These are phyloP conservation scores for Cymbidium sinense DNA, from an alignment of 106 monocot species.

Conservation along the genomic window DNA sequence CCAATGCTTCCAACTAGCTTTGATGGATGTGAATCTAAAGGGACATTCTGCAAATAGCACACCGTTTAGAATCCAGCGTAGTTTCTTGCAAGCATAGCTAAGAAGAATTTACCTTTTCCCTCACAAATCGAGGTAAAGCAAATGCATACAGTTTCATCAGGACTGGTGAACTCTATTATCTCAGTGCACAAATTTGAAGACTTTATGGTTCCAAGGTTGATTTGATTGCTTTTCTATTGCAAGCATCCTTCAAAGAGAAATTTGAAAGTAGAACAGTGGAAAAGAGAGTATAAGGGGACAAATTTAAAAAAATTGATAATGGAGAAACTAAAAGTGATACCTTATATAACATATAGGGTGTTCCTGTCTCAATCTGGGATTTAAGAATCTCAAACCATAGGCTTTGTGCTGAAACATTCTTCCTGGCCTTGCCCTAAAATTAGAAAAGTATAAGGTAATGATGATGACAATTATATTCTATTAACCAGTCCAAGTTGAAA, in stretches of 20 bases:
- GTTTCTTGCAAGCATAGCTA: background rate
- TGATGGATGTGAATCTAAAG: slow-evolving; percentile 72
- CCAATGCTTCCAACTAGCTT: slow-evolving; percentile 77
- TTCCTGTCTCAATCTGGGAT: slow-evolving; percentile 83
- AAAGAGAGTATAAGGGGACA: background rate
- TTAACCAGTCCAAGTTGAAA: background rate
- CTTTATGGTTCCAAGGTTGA: slow-evolving; percentile 79
- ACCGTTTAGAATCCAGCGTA: background rate
- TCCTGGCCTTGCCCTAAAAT: slow-evolving; percentile 53
- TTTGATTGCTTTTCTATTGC: slow-evolving; percentile 83
- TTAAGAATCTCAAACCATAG: slow-evolving; percentile 84
- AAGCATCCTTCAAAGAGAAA: slow-evolving; percentile 47
- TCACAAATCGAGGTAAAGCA: slow-evolving; percentile 73
- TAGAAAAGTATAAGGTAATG: background rate
- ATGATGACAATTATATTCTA: background rate
- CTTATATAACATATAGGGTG: slow-evolving; percentile 90
- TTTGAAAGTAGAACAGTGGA: background rate
- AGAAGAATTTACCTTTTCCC: slow-evolving; percentile 42
- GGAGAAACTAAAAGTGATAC: slow-evolving; percentile 12
- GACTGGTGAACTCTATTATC: slow-evolving; percentile 71
- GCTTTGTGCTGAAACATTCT: slow-evolving; percentile 58
- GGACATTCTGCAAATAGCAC: slow-evolving; percentile 44
- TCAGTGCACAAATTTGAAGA: slow-evolving; percentile 88
- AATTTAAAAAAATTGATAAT: background rate
- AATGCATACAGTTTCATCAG: slow-evolving; percentile 83